phyloP scores from a whole-genome alignment of 805 yeast species.

The Starmerella potacharoeniae region DNA sequence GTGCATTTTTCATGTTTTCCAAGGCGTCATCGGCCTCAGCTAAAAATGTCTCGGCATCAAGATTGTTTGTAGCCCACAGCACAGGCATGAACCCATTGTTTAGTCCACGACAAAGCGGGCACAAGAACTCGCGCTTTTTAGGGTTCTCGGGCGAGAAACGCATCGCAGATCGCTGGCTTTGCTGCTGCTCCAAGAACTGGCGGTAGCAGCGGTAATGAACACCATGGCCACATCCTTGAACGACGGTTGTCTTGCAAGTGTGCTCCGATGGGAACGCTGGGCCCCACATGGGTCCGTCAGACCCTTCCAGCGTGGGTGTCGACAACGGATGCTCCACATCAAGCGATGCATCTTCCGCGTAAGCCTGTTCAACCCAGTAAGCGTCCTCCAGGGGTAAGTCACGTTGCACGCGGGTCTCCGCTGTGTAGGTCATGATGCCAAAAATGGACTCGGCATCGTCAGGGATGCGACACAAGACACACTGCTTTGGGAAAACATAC shows the following conservation, averaged over 20 bases:
- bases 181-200: slow-evolving; percentile 38
- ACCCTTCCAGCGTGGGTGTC: slow-evolving; percentile 22
- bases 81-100: slow-evolving; percentile 77
- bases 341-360: slow-evolving; percentile 10
- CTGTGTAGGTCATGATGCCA: slow-evolving; percentile 53
- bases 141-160: slow-evolving; percentile 54
- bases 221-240: slow-evolving; percentile 86
- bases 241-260: slow-evolving; percentile 28
- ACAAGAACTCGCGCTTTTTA: slow-evolving; percentile 61
- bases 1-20: slow-evolving; percentile 5
- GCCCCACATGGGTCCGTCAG: slow-evolving; percentile 39
- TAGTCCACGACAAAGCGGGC: slow-evolving; percentile 84
- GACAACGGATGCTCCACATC: slow-evolving; percentile 15
- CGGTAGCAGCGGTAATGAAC: slow-evolving; percentile 74
- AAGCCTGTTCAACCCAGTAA: slow-evolving; percentile 50
- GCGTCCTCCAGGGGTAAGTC: slow-evolving; percentile 50
- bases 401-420: slow-evolving; percentile 36
- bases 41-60: slow-evolving; percentile 7
- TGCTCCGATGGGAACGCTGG: slow-evolving; percentile 49
- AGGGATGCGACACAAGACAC: slow-evolving; percentile 75
- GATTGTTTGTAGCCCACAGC: slow-evolving; percentile 42
- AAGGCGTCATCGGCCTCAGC: neutral
- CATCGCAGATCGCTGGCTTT: slow-evolving; percentile 37
- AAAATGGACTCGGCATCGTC: slow-evolving; percentile 52
- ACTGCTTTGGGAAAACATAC: slow-evolving; percentile 50